A percentile compares a stretch with the other conserved stretches of the same genome.
These are phyloP conservation scores for Magnolia kwangsiensis DNA, from an alignment of 164 flowering plant genomes.

Conservation along the genomic window DNA sequence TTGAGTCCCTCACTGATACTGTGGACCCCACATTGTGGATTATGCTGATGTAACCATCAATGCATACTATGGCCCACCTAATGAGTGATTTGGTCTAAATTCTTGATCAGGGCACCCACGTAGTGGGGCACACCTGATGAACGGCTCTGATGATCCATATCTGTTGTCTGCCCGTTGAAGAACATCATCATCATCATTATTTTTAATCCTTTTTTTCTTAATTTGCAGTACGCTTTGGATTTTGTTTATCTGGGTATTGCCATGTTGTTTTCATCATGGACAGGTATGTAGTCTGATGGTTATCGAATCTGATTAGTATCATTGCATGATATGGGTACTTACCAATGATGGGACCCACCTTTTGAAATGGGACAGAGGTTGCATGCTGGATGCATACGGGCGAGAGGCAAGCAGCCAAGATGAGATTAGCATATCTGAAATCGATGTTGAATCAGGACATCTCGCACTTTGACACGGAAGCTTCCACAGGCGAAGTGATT, in stretches of 20 bases:
- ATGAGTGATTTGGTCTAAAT: too few species aligned
- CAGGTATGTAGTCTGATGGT: constrained; percentile 39
- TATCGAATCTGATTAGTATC: background rate
- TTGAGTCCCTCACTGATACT: too few species aligned
- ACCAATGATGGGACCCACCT: background rate
- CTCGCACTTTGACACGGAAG: constrained; percentile 84
- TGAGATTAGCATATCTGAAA: constrained; percentile 87
- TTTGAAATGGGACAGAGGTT: constrained; percentile 55
- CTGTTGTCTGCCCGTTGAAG: too few species aligned
- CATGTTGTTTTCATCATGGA: constrained; percentile 86
- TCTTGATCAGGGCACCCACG: too few species aligned
- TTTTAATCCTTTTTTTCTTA: background rate
- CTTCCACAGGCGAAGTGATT: constrained; percentile 89
- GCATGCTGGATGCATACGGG: constrained; percentile 99
- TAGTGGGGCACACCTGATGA: too few species aligned
- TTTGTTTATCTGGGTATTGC: constrained; percentile 85
- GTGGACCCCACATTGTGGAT: too few species aligned
- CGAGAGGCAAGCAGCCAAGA: constrained; percentile 92
- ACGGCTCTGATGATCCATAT: too few species aligned
- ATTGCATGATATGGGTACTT: background rate
- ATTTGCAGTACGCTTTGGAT: constrained; percentile 88
- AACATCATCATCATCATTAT: too few species aligned
- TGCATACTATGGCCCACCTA: too few species aligned
- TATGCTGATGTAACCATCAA: too few species aligned
- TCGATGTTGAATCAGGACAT: constrained; percentile 92